Percentiles rank a stretch among this genome's conserved stretches.
Evolutionary conservation across 441 rosid species (phyloP).

Genomic region (Bruguiera hainesii): DNA sequence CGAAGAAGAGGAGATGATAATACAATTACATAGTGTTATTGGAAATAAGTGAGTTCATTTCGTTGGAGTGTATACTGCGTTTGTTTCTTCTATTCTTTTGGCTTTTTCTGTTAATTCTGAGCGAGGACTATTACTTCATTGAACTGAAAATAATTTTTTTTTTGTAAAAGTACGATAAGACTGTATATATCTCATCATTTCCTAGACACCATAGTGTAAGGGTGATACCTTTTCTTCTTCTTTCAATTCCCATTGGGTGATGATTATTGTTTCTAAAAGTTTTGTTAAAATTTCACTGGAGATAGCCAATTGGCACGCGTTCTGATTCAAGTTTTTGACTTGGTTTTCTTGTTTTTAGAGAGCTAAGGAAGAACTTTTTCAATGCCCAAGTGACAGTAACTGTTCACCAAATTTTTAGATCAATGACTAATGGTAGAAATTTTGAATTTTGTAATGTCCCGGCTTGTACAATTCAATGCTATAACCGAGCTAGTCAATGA

Average conservation of each 20-base stretch:
- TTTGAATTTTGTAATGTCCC: background rate
- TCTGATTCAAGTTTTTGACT: too few species aligned
- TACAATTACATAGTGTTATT: slow-evolving; percentile 36
- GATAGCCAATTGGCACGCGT: too few species aligned
- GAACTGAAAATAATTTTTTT: too few species aligned
- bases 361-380: background rate
- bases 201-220: too few species aligned
- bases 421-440: slow-evolving; percentile 1
- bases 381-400: background rate
- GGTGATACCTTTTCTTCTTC: too few species aligned
- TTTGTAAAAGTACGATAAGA: too few species aligned
- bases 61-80: background rate
- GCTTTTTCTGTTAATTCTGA: background rate
- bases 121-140: too few species aligned
- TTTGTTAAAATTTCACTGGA: too few species aligned
- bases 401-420: slow-evolving; percentile 5
- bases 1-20: slow-evolving; percentile 39
- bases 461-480: slow-evolving; percentile 9
- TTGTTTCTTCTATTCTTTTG: background rate
- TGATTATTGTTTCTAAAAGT: too few species aligned
- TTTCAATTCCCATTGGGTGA: too few species aligned
- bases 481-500: background rate
- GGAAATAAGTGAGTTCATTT: slow-evolving; percentile 39
- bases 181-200: too few species aligned
- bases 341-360: background rate